phyloP scores from a whole-genome alignment of 2,329 filamentous ascomycete species.

The Aspergillus unguis region DNA sequence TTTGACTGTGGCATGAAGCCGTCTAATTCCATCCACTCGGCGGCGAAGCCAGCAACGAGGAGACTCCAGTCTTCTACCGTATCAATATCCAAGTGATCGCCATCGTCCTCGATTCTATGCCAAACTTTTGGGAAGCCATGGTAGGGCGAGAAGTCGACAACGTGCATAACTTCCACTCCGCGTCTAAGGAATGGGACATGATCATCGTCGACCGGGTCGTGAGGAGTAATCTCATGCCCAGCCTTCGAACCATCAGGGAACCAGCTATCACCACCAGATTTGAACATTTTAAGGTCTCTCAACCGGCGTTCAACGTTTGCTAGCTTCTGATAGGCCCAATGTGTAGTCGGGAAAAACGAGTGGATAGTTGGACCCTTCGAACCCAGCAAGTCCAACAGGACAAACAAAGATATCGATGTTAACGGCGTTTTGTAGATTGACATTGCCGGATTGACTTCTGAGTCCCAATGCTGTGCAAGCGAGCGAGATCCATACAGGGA shows the following conservation, averaged over 20 bases:
- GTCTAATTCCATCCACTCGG: constrained; percentile 88
- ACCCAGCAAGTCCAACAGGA: constrained; percentile 88
- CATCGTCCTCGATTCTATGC: constrained; percentile 83
- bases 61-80: constrained; percentile 85
- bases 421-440: constrained; percentile 74
- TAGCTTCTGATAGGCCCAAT: constrained; percentile 86
- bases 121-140: constrained; percentile 71
- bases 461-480: constrained; percentile 79
- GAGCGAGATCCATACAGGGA: constrained; percentile 84
- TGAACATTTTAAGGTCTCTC: constrained; percentile 63
- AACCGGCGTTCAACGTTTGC: constrained; percentile 71
- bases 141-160: constrained; percentile 68
- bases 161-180: constrained; percentile 82
- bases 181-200: constrained; percentile 85
- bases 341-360: constrained; percentile 84
- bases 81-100: constrained; percentile 72
- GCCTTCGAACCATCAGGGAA: constrained; percentile 62
- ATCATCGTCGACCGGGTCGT: constrained; percentile 70
- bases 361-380: constrained; percentile 65
- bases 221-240: constrained; percentile 45
- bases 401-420: constrained; percentile 77
- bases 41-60: constrained; percentile 77
- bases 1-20: constrained; percentile 42
- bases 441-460: constrained; percentile 62
- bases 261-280: constrained; percentile 57